These are phyloP conservation scores for Penicillium arizonense DNA, from an alignment of 495 filamentous ascomycete genomes.

Conservation along the genomic window DNA sequence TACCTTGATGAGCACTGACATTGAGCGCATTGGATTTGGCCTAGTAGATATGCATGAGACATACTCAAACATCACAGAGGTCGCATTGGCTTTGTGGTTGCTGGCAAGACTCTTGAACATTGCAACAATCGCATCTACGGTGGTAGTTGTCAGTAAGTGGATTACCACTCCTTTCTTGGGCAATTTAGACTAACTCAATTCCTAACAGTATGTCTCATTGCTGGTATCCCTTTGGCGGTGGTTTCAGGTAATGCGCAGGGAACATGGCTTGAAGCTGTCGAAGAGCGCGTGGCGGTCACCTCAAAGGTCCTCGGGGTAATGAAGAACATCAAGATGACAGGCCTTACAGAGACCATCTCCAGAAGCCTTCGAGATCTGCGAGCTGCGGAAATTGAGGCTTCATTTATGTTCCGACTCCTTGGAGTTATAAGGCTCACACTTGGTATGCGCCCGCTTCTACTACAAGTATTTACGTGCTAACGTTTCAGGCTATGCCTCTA, in stretches of 20 bases:
- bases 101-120: constrained; percentile 51
- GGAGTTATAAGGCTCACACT: constrained; percentile 11
- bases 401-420: constrained; percentile 13
- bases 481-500: constrained; percentile 16
- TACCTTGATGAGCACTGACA: constrained; percentile 60
- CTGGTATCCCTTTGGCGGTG: constrained; percentile 16
- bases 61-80: constrained; percentile 51
- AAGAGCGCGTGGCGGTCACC: constrained; percentile 51
- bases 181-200: not conserved
- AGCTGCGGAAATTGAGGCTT: constrained; percentile 14
- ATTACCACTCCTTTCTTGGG: not conserved
- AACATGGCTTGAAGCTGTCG: constrained; percentile 51
- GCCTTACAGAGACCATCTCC: constrained; percentile 41
- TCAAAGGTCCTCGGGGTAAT: constrained; percentile 50
- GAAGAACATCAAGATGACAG: constrained; percentile 60
- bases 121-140: constrained; percentile 41
- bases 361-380: constrained; percentile 30
- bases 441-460: constrained; percentile 3
- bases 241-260: constrained; percentile 19
- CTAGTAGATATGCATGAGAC: constrained; percentile 43
- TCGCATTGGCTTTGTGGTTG: constrained; percentile 51
- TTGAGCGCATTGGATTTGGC: constrained; percentile 42
- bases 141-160: constrained; percentile 42
- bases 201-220: constrained; percentile 18
- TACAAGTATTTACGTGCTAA: not conserved